Percentiles rank a stretch among this genome's conserved stretches.
These are phyloP conservation scores for Aspergillus sp. DNA, from an alignment of 2,329 filamentous ascomycete species.

Conservation along the genomic window DNA sequence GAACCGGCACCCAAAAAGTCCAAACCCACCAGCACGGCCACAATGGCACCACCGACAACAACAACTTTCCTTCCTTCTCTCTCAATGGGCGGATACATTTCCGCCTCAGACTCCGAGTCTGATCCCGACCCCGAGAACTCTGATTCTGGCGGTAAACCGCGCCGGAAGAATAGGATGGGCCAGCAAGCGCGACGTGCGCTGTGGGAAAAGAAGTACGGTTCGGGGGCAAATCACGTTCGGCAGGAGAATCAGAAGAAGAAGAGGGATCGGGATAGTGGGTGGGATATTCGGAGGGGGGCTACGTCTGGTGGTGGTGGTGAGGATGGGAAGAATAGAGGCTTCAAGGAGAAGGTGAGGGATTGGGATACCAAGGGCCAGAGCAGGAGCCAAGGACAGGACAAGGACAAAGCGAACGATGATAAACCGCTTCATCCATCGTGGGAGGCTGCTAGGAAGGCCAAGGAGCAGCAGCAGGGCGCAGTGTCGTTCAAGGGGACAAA, in stretches of 20 bases:
- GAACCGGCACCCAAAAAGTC: slow-evolving; percentile 18
- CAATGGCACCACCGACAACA: slow-evolving; percentile 13
- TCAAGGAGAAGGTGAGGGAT: slow-evolving; percentile 3
- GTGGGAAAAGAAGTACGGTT: slow-evolving; percentile 55
- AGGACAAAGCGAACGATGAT: slow-evolving; percentile 37
- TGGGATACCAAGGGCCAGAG: too few relatives aligned
- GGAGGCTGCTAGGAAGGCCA: slow-evolving; percentile 54
- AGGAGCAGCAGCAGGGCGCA: slow-evolving; percentile 38
- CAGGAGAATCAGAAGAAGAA: slow-evolving; percentile 29
- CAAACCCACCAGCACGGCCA: slow-evolving; percentile 9
- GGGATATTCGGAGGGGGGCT: slow-evolving; percentile 54
- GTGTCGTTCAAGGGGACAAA: slow-evolving; percentile 54
- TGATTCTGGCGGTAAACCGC: slow-evolving; percentile 12
- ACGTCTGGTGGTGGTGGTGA: slow-evolving; percentile 21
- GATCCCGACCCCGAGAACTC: slow-evolving; percentile 26
- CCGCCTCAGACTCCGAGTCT: slow-evolving; percentile 51
- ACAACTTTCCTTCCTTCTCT: slow-evolving; percentile 56
- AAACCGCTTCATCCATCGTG: slow-evolving; percentile 56
- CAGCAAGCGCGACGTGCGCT: slow-evolving; percentile 54
- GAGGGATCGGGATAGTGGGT: slow-evolving; percentile 43
- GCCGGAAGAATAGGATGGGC: slow-evolving; percentile 54
- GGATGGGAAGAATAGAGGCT: slow-evolving; percentile 11
- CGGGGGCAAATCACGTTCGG: slow-evolving; percentile 50
- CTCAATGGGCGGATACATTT: slow-evolving; percentile 54
- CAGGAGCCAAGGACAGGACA: slow-evolving; percentile 11